A percentile compares a stretch with the other conserved stretches of the same genome.
These are phyloP conservation scores for Choiromyces venosus DNA, from an alignment of 495 filamentous ascomycete species.

Conservation along the genomic window DNA sequence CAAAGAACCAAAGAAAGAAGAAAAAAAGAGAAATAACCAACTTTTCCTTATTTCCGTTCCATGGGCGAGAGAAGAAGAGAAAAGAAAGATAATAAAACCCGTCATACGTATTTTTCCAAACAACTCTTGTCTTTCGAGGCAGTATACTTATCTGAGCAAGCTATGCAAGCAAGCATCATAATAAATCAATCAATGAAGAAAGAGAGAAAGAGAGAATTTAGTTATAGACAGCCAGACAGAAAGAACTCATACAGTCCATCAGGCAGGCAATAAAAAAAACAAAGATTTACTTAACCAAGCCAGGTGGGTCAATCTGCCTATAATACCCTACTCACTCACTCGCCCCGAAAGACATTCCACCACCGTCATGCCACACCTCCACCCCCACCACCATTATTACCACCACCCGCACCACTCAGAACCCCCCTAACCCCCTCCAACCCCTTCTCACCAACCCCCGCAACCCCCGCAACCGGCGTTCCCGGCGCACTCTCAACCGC, in stretches of 20 bases:
- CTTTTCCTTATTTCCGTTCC: constrained; percentile 1
- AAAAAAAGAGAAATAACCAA: not conserved
- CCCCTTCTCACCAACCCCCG: not conserved
- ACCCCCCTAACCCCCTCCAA: constrained; percentile 23
- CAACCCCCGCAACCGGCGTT: not conserved
- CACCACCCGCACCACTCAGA: constrained; percentile 17
- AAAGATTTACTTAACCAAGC: constrained; percentile 11
- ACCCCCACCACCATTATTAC: constrained; percentile 15
- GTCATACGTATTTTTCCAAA: not conserved
- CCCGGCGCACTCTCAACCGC: constrained; percentile 15
- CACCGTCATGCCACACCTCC: not conserved
- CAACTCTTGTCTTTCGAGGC: not conserved
- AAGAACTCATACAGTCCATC: not conserved
- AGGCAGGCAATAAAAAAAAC: not conserved
- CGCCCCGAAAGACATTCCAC: constrained; percentile 11
- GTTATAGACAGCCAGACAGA: not conserved
- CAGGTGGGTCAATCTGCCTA: constrained; percentile 1
- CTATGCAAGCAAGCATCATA: not conserved
- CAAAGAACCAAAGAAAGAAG: not conserved
- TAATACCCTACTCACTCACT: not conserved
- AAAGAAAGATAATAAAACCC: not conserved
- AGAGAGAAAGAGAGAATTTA: not conserved
- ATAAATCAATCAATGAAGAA: not conserved
- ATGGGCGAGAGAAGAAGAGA: not conserved
- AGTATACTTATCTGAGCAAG: constrained; percentile 6